A percentile compares a stretch with the other conserved stretches of the same genome.
These are phyloP conservation scores for Endocladia muricata DNA, from an alignment of 31 red algal species.

Conservation along the genomic window DNA sequence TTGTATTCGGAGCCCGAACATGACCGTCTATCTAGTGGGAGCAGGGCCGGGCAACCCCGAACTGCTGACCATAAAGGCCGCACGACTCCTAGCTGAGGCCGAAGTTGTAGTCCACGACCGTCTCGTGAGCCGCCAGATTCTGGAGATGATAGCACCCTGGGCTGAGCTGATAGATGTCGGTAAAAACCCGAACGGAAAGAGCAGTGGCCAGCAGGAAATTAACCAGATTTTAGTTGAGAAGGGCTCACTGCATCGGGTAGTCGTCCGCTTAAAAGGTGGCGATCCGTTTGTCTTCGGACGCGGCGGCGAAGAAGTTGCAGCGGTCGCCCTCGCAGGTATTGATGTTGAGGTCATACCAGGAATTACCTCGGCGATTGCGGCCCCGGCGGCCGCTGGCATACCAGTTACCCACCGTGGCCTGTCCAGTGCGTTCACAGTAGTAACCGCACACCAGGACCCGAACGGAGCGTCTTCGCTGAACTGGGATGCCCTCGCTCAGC, in stretches of 20 bases:
- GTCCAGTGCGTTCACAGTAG: not conserved
- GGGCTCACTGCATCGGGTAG: not conserved
- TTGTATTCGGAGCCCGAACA: too few species aligned
- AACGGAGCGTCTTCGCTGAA: too few species aligned
- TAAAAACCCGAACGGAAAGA: conserved; percentile 18
- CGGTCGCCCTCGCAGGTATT: not conserved
- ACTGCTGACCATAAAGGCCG: conserved; percentile 46
- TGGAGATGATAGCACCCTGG: not conserved
- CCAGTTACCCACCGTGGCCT: conserved; percentile 19
- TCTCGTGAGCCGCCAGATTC: conserved; percentile 35
- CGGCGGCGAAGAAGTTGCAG: conserved; percentile 40
- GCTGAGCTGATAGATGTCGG: conserved; percentile 30
- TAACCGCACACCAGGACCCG: too few species aligned
- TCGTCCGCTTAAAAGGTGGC: conserved; percentile 71
- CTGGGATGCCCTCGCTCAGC: too few species aligned
- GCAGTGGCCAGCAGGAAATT: conserved; percentile 51
- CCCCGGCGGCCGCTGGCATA: not conserved
- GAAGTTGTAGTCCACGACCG: conserved; percentile 73
- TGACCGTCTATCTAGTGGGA: conserved; percentile 49
- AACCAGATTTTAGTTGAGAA: conserved; percentile 19
- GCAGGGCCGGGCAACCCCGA: conserved; percentile 68
- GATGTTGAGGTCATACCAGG: conserved; percentile 19
- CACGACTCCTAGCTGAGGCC: conserved; percentile 21
- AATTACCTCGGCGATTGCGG: conserved; percentile 15
- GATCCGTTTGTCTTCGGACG: conserved; percentile 73